A percentile compares a stretch with the other conserved stretches of the same genome.
phyloP scores from a whole-genome alignment of 441 rosid genomes.

The Mallotus japonicus region DNA sequence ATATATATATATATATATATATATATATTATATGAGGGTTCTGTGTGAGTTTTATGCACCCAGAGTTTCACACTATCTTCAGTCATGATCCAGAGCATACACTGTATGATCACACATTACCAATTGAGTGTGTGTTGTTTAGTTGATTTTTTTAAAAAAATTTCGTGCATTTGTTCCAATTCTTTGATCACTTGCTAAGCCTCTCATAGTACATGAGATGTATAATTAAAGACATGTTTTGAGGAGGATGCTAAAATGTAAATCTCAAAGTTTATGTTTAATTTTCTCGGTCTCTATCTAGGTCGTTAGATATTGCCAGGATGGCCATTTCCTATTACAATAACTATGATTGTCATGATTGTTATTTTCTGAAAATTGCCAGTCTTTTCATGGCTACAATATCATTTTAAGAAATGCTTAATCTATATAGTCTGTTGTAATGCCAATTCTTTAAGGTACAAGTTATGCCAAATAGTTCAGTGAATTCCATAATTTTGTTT shows the following conservation, averaged over 20 bases:
- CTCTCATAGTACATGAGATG: constrained; percentile 1
- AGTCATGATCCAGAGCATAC: neutral
- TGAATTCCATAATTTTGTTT: constrained; percentile 15
- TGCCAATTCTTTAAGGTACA: neutral
- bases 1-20: too few relatives aligned
- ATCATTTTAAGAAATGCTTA: neutral
- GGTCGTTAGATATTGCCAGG: neutral
- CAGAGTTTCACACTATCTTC: neutral
- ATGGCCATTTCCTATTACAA: neutral
- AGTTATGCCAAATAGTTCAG: constrained; percentile 5
- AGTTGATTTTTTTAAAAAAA: neutral
- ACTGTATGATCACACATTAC: neutral
- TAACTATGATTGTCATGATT: neutral
- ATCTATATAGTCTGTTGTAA: neutral
- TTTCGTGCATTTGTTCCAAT: neutral
- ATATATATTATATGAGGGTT: too few relatives aligned
- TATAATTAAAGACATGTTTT: neutral
- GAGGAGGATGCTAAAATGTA: neutral
- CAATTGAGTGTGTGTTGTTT: neutral
- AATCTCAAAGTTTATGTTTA: constrained; percentile 5
- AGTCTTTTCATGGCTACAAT: neutral
- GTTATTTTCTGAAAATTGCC: neutral
- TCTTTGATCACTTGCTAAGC: neutral
- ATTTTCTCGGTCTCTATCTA: neutral
- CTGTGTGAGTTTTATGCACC: neutral